These are phyloP conservation scores for Phytophthora constricta DNA, from an alignment of 352 stramenopile species.

Conservation along the genomic window DNA sequence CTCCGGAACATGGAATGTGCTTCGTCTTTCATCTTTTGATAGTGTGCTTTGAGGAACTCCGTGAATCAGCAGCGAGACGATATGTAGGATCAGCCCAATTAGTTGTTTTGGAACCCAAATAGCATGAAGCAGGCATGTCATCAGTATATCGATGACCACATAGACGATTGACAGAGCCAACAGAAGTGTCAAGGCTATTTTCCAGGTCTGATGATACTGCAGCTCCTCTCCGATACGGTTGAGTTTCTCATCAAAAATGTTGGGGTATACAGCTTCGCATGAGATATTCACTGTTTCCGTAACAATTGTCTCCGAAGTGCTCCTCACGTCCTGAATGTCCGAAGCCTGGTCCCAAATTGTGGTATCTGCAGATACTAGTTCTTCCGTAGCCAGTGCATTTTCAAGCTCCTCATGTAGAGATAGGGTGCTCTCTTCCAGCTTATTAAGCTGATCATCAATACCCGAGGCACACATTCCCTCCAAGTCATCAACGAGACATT, in stretches of 20 bases:
- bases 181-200: slow-evolving; percentile 27
- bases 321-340: not conserved
- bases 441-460: not conserved
- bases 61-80: slow-evolving; percentile 11
- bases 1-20: not conserved
- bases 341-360: not conserved
- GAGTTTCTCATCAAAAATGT: not conserved
- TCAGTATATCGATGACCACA: slow-evolving; percentile 29
- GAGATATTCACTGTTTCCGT: not conserved
- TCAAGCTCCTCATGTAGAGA: not conserved
- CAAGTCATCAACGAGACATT: no score
- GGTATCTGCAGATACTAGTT: no score
- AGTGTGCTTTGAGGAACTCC: slow-evolving; percentile 5
- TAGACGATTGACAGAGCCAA: slow-evolving; percentile 36
- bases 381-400: not conserved
- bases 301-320: not conserved
- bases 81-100: slow-evolving; percentile 2
- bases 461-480: not conserved
- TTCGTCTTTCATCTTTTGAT: not conserved
- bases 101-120: slow-evolving; percentile 15
- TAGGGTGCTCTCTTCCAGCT: no score
- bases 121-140: slow-evolving; percentile 16
- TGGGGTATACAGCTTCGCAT: not conserved
- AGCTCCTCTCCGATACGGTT: not conserved
- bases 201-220: slow-evolving; percentile 18